Percentiles rank a stretch among this genome's conserved stretches.
Conservation (phyloP, 2,329 filamentous ascomycete species). For the Phaeosphaeria sp. region DNA sequence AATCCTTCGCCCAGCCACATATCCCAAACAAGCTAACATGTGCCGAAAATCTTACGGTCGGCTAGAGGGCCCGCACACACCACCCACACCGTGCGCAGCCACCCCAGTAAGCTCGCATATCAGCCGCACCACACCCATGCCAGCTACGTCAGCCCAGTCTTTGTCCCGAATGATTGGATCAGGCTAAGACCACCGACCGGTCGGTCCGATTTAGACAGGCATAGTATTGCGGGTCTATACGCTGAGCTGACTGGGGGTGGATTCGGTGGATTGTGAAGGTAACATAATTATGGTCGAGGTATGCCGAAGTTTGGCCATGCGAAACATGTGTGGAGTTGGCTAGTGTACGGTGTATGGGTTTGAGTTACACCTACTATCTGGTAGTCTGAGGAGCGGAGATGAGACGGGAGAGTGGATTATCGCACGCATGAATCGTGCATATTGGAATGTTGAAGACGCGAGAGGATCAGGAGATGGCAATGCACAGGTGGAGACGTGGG, state of each 20-base stretch:
- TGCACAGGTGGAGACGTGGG: background rate
- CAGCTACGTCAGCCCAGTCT: background rate
- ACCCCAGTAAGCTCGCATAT: background rate
- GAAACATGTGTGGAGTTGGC: background rate
- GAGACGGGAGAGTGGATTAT: background rate
- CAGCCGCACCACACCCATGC: background rate
- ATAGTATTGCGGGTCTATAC: background rate
- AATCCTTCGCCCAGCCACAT: background rate
- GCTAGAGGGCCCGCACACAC: background rate
- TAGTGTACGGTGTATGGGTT: background rate
- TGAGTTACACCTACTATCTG: background rate
- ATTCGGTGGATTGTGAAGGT: no score
- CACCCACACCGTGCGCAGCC: background rate
- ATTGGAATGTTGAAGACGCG: background rate
- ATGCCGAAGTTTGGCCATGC: background rate
- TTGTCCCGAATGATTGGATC: background rate
- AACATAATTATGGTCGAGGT: no score
- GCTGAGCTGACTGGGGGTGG: background rate
- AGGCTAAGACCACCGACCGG: background rate
- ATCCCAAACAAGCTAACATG: slow-evolving; percentile 2
- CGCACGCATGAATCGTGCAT: background rate
- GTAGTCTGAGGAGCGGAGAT: background rate
- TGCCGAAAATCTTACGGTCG: no score
- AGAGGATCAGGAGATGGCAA: background rate
- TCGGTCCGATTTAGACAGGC: background rate